Conservation (phyloP, 441 rosid species). For the Populus hybrid region DNA sequence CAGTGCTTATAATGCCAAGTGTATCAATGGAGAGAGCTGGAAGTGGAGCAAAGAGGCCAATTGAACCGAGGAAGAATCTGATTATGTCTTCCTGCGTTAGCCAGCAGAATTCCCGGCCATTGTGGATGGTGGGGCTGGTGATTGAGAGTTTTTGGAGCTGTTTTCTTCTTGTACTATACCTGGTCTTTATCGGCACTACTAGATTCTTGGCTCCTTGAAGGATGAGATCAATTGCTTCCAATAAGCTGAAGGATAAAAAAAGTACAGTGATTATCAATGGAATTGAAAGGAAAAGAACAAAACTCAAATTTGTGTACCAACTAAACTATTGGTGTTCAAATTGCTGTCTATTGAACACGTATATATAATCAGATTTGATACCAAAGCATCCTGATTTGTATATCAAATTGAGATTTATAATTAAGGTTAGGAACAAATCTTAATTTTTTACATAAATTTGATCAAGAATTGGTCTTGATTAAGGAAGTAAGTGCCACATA, state of each 20-base stretch:
- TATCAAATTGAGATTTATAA: neutral
- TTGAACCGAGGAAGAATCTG: constrained; percentile 74
- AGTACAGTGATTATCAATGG: neutral
- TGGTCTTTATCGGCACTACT: constrained; percentile 68
- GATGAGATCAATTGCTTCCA: constrained; percentile 76
- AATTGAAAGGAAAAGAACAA: constrained; percentile 1
- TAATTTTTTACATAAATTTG: neutral
- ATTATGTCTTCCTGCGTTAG: constrained; percentile 85
- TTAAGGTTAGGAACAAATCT: neutral
- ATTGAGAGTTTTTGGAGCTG: constrained; percentile 43
- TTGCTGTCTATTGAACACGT: neutral
- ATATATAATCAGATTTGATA: neutral
- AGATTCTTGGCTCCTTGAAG: constrained; percentile 80
- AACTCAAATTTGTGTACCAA: neutral
- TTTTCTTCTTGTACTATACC: constrained; percentile 39
- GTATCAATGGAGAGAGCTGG: constrained; percentile 59
- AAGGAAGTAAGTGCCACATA: neutral
- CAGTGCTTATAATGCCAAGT: constrained; percentile 52
- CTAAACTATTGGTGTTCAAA: neutral
- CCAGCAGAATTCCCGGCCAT: constrained; percentile 82
- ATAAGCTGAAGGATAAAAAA: constrained; percentile 42
- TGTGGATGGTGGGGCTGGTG: constrained; percentile 28
- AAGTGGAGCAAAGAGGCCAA: constrained; percentile 69
- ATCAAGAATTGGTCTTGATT: neutral
- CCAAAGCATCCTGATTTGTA: neutral